Evolutionary conservation across 768 basidiomycete species (phyloP).

Genomic region (Aureoboletus auriporus): DNA sequence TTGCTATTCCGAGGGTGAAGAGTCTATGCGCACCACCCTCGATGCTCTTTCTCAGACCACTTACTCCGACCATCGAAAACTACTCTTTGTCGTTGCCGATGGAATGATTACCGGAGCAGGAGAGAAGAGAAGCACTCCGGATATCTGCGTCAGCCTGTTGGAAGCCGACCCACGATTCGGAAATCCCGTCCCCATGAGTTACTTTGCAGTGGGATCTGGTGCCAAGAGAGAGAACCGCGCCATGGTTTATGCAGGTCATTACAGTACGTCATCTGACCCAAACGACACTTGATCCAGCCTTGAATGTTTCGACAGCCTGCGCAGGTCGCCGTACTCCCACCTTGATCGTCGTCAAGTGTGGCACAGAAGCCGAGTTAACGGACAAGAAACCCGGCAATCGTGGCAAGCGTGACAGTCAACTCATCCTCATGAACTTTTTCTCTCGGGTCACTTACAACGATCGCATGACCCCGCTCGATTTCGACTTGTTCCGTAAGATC

Average conservation of each 20-base stretch:
- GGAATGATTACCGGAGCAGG: constrained; percentile 99
- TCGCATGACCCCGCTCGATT: constrained; percentile 96
- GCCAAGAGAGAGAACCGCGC: constrained; percentile 89
- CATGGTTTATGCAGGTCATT: constrained; percentile 99
- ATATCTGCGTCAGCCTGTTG: constrained; percentile 88
- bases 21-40: constrained; percentile 84
- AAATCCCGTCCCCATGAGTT: constrained; percentile 92
- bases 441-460: constrained; percentile 99
- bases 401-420: constrained; percentile 97
- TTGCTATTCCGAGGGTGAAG: constrained; percentile 96
- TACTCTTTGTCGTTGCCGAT: constrained; percentile 92
- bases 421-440: constrained; percentile 99
- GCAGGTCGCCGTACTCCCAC: constrained; percentile 91
- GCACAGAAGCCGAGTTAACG: constrained; percentile 76
- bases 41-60: constrained; percentile 89
- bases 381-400: constrained; percentile 97
- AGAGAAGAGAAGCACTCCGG: constrained; percentile 93
- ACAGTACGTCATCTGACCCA: constrained; percentile 57
- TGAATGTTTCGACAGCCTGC: constrained; percentile 43
- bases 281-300: neutral
- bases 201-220: constrained; percentile 86
- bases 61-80: constrained; percentile 89
- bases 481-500: constrained; percentile 95
- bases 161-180: constrained; percentile 96
- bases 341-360: constrained; percentile 94